These are phyloP conservation scores for Graphilbum fragrans DNA, from an alignment of 2,329 filamentous ascomycete species.

Conservation along the genomic window DNA sequence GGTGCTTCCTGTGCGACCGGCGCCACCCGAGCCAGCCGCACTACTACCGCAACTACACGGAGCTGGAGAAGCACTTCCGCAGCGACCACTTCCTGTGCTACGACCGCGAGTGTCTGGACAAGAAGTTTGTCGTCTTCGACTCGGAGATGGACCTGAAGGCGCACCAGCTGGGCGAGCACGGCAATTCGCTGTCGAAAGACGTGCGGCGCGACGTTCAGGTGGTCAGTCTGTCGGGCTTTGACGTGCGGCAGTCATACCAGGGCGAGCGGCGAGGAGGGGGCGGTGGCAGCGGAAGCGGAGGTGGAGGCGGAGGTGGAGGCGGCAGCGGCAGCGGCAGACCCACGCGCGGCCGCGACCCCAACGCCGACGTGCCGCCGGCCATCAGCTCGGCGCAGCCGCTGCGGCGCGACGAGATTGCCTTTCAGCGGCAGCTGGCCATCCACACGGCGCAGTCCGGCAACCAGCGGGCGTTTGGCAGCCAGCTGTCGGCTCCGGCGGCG, in stretches of 20 bases:
- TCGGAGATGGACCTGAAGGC: slow-evolving; percentile 91
- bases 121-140: slow-evolving; percentile 95
- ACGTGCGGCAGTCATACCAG: slow-evolving; percentile 63
- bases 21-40: slow-evolving; percentile 59
- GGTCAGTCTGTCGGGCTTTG: slow-evolving; percentile 81
- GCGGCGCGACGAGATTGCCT: slow-evolving; percentile 77
- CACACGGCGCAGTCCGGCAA: slow-evolving; percentile 75
- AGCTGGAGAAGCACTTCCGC: slow-evolving; percentile 75
- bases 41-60: slow-evolving; percentile 83
- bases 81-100: slow-evolving; percentile 78
- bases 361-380: slow-evolving; percentile 61
- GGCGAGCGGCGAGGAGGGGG: slow-evolving; percentile 42
- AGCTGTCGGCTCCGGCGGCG: slow-evolving; percentile 45
- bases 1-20: slow-evolving; percentile 88
- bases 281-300: slow-evolving; percentile 33
- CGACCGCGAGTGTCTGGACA: slow-evolving; percentile 81
- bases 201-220: slow-evolving; percentile 69
- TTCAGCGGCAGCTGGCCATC: slow-evolving; percentile 83
- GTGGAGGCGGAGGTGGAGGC: slow-evolving; percentile 19
- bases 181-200: slow-evolving; percentile 68
- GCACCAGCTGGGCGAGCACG: slow-evolving; percentile 78
- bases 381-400: slow-evolving; percentile 68
- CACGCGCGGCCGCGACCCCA: slow-evolving; percentile 71
- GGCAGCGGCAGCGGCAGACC: slow-evolving; percentile 20
- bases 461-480: slow-evolving; percentile 72